Evolutionary conservation across 805 yeast species (phyloP), one percentile per base, ranked within the genome.

Genomic region (Isabelozyma rhagii): DNA sequence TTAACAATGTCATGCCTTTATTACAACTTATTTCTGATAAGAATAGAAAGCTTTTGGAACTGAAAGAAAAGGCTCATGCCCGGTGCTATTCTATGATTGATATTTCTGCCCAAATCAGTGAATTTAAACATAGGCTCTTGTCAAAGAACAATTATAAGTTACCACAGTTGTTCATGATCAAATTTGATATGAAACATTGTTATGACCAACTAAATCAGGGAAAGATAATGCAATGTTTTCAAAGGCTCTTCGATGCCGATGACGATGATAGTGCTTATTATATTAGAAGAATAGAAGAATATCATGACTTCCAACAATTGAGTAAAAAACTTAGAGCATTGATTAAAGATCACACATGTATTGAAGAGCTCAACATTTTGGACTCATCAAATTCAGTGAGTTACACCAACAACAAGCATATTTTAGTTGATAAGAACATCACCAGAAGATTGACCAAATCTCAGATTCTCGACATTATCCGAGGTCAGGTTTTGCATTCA

Each of bases 121-220:
- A 55, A 0, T 87, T 72, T 56, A 79, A 74, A 47, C 42, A 47
- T 1, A 28, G 31, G 0, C 54, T 62, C 9, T n/a, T 44, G 3
- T 4, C 15, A 14, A 44, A 44, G 27, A 29, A 45, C 28, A 21
- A 52, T 14, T 58, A 60, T 0, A 40, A 17, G 2, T 13, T 75
- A 4, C 81, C 81, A 0, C 45, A 54, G 1, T 53, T 84, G 0
- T 79, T 71, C 58, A 79, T 79, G 13, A 70, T 87, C 25, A 89
- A 87, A 55, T 87, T 89, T 63, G 98, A 92, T 62, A 82, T 88
- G 54, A 77, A 75, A 48, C 77, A 84, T 3, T 90, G 97, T 49
- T 92, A 82, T 62, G 97, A 93, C 58, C 79, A 83, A 2, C 69
- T 91, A 14, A 83, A 87, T 13, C 79, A 78, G 43, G 54, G 58